Evolutionary conservation across 2,329 filamentous ascomycete genomes (phyloP).

Genomic region (Aspergillus sp.): DNA sequence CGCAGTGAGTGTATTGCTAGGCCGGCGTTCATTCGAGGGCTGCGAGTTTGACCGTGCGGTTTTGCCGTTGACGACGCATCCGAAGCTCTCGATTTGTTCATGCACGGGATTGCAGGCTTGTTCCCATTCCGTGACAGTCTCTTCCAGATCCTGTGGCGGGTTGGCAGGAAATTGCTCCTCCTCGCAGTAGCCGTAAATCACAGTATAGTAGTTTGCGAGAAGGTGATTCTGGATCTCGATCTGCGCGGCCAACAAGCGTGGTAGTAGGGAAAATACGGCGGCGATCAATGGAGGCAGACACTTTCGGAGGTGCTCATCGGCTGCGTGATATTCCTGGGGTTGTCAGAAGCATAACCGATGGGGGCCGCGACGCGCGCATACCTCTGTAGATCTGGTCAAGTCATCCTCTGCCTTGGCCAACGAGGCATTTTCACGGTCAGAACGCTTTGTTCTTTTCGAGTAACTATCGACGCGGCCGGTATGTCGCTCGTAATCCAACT

Average conservation of each 20-base stretch:
- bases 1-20: constrained; percentile 48
- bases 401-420: constrained; percentile 72
- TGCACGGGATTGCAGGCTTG: constrained; percentile 62
- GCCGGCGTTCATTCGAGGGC: constrained; percentile 16
- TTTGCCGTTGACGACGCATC: constrained; percentile 66
- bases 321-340: constrained; percentile 66
- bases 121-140: constrained; percentile 68
- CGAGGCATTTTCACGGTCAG: constrained; percentile 70
- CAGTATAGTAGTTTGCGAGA: constrained; percentile 75
- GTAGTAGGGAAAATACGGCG: constrained; percentile 71
- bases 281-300: constrained; percentile 70
- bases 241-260: constrained; percentile 67
- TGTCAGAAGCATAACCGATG: constrained; percentile 13
- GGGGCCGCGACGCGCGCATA: constrained; percentile 34
- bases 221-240: constrained; percentile 76
- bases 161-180: constrained; percentile 69
- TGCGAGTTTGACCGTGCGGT: constrained; percentile 33
- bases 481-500: constrained; percentile 77
- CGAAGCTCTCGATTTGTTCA: constrained; percentile 65
- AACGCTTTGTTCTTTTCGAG: constrained; percentile 67
- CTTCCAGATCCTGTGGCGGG: constrained; percentile 65
- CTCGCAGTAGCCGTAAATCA: constrained; percentile 70
- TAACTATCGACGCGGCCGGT: constrained; percentile 69
- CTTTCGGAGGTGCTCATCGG: constrained; percentile 71
- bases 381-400: constrained; percentile 63